phyloP scores from a whole-genome alignment of 257 asterid species.

The Primulina huaijiensis region DNA sequence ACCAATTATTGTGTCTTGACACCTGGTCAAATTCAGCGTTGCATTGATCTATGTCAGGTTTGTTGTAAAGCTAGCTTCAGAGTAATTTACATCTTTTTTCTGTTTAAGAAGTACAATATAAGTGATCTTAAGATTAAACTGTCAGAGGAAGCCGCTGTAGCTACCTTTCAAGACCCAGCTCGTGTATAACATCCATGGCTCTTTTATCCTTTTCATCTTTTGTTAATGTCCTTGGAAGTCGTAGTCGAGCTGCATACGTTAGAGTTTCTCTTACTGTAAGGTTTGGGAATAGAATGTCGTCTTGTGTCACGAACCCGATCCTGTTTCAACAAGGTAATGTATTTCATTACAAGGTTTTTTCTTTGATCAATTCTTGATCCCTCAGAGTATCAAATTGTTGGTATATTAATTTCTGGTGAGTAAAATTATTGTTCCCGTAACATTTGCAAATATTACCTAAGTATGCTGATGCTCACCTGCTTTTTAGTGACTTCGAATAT shows the following conservation, averaged over 20 bases:
- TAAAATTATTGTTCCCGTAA: background rate
- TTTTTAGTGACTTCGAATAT: conserved; percentile 71
- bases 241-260: conserved; percentile 73
- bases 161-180: conserved; percentile 88
- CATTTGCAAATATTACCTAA: too few species aligned
- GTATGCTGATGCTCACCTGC: conserved; percentile 45
- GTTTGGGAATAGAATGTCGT: conserved; percentile 91
- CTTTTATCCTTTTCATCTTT: conserved; percentile 70
- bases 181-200: conserved; percentile 72
- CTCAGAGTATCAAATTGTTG: background rate
- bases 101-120: background rate
- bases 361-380: background rate
- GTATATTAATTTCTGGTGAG: background rate
- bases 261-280: conserved; percentile 87
- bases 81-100: background rate
- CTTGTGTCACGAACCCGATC: conserved; percentile 98
- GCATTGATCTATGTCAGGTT: background rate
- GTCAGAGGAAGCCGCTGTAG: background rate
- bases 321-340: conserved; percentile 36
- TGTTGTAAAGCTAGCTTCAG: background rate
- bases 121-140: background rate
- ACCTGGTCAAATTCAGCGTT: conserved; percentile 43
- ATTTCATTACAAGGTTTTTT: background rate
- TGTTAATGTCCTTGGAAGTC: conserved; percentile 65
- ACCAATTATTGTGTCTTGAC: conserved; percentile 95